Evolutionary conservation across 352 stramenopile species (phyloP), one percentile per base, ranked within the genome.

Genomic region (Blastocystis sp.): DNA sequence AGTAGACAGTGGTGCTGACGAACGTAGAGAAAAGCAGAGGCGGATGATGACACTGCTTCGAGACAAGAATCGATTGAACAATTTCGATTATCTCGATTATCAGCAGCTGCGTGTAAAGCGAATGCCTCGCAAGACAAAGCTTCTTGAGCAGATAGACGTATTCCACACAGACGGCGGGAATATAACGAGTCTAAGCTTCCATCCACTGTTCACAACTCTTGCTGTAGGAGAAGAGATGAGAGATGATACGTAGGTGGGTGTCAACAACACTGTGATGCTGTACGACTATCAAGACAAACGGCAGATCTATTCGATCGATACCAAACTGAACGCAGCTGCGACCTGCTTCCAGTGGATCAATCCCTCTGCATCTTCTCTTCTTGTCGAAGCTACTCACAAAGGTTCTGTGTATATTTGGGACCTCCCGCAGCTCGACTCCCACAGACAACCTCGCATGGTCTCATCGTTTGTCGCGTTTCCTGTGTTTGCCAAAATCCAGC

Each of bases 291-390:
- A 68, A 16, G 73, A 85, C 24, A 65, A 85, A 26, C 50, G 43
- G 1, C 50, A 66, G 30, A 69, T 85, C 50, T 68, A 66, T 24
- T 68, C 73, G n/a, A 20, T 85, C 37, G 73, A 65, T 24, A 26
- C 9, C 50, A 66, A 65, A 26, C 50, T 69, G 47, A 24, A 39
- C 24, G n/a, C 73, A n/a, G 11, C 50, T n/a, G 18, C 53, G 1
- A 85, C 73, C 2, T 56, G 26, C 37, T 30, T 89, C 5, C 18
- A 73, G 7, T 89, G 78, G 78, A 89, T 89, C 20, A 89, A 89
- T 16, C 39, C 63, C 0, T 64, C 37, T 0, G 39, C 11, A 3
- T 39, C 18, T 8, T 24, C 78, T n/a, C 26, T 89, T 2, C 50
- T 89, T 3, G 56, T 79, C 2, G 78, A 89, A 43, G 78, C 20